Percentiles rank a stretch among this genome's conserved stretches.
Conservation (phyloP, 345 rosid species). For the Atalantia buxifolia region DNA sequence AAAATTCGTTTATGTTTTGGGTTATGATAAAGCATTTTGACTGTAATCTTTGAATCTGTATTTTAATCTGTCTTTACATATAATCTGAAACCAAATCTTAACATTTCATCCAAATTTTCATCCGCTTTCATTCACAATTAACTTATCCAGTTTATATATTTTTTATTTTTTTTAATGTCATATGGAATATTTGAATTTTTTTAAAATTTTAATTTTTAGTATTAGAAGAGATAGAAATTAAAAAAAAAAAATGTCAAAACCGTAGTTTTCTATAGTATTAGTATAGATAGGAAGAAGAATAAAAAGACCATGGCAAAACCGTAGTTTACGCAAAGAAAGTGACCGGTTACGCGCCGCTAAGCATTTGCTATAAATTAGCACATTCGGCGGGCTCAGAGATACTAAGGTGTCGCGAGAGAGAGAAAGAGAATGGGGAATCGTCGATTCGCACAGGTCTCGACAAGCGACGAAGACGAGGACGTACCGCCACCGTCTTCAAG, state of each 20-base stretch:
- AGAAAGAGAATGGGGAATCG: conserved; percentile 46
- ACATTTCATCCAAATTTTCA: not conserved
- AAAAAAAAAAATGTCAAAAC: no score
- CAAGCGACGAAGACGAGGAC: conserved; percentile 84
- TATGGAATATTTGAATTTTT: no score
- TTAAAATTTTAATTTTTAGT: no score
- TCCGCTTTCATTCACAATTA: no score
- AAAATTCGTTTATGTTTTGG: not conserved
- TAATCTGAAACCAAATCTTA: not conserved
- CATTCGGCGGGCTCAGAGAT: not conserved
- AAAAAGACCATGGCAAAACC: not conserved
- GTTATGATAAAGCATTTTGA: not conserved
- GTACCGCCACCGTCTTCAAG: conserved; percentile 11
- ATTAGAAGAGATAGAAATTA: no score
- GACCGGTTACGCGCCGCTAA: not conserved
- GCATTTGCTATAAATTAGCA: not conserved
- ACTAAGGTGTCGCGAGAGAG: not conserved
- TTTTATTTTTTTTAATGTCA: no score
- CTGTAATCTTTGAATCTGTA: not conserved
- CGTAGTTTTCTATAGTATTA: no score
- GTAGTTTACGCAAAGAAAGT: not conserved
- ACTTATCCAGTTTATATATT: no score
- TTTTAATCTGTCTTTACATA: not conserved
- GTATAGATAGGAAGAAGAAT: no score
- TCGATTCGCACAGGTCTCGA: conserved; percentile 67